These are phyloP conservation scores for Scleroderma citrinum DNA, from an alignment of 768 basidiomycete genomes.

Conservation along the genomic window DNA sequence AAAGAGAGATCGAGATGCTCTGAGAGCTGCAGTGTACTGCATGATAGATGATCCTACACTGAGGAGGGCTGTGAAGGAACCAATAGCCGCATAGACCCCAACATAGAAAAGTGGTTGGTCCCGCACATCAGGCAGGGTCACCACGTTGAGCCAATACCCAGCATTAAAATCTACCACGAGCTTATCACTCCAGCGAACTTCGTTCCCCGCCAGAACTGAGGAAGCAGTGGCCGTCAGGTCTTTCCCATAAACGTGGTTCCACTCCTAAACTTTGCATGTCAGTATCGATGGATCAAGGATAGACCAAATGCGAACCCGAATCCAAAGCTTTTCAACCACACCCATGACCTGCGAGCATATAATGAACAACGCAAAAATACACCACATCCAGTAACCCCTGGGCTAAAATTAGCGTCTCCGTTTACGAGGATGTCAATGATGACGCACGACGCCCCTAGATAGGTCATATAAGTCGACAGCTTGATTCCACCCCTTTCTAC, in stretches of 20 bases:
- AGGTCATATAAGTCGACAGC: conserved; percentile 63
- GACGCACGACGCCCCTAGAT: conserved; percentile 62
- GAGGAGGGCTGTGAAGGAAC: conserved; percentile 42
- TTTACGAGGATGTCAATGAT: neutral
- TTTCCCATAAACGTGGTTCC: conserved; percentile 21
- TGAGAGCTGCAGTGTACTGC: conserved; percentile 51
- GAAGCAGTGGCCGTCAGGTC: neutral
- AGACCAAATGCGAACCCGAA: conserved; percentile 12
- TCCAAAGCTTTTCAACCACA: conserved; percentile 27
- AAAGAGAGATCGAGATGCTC: conserved; percentile 32
- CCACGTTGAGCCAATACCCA: conserved; percentile 9
- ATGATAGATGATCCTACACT: conserved; percentile 41
- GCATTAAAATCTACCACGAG: no score
- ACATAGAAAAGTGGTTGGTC: conserved; percentile 71
- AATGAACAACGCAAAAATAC: conserved; percentile 16
- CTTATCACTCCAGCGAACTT: no score
- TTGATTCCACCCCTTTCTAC: conserved; percentile 78
- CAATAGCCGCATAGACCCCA: conserved; percentile 58
- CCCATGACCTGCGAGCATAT: conserved; percentile 20
- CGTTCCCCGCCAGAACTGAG: no score
- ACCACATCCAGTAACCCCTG: conserved; percentile 30
- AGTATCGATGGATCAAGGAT: conserved; percentile 1
- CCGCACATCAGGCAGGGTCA: conserved; percentile 40
- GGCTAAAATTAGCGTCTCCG: neutral
- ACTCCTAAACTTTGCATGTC: conserved; percentile 14